Evolutionary conservation across 1,284 basidiomycete genomes (phyloP).

Genomic region (Microbotryum saponariae): DNA sequence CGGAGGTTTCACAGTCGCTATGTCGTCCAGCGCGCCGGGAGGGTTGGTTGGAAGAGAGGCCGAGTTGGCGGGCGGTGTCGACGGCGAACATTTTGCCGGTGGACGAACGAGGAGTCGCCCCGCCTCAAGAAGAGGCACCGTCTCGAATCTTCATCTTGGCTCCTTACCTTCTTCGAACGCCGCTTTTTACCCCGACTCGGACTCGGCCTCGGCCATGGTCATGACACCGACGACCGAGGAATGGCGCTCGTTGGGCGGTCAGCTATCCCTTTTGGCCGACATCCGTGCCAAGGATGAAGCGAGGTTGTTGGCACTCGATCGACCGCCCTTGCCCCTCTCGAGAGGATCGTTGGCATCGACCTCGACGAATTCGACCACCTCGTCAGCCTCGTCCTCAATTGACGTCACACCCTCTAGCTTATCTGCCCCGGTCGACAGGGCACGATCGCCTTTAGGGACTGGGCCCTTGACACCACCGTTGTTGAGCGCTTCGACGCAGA

Average conservation of each 20-base stretch:
- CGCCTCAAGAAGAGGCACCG: slow-evolving; percentile 1
- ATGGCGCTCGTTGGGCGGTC: slow-evolving; percentile 30
- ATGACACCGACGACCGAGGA: slow-evolving; percentile 32
- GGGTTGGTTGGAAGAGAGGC: background rate
- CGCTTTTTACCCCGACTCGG: slow-evolving; percentile 3
- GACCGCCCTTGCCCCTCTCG: background rate
- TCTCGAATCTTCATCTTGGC: background rate
- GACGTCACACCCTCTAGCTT: background rate
- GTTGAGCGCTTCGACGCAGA: background rate
- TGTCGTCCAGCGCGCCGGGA: no score
- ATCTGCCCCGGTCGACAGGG: background rate
- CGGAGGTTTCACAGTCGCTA: no score
- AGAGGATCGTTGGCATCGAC: slow-evolving; percentile 4
- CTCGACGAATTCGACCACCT: background rate
- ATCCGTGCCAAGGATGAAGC: slow-evolving; percentile 8
- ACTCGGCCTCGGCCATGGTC: slow-evolving; percentile 16
- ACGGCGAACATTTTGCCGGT: background rate
- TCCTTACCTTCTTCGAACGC: background rate
- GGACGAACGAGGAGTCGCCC: slow-evolving; percentile 3
- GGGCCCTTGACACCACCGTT: no score
- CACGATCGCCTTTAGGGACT: background rate
- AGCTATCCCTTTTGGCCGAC: slow-evolving; percentile 18
- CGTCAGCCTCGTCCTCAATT: background rate
- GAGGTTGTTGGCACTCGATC: background rate
- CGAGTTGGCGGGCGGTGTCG: background rate